These are phyloP conservation scores for Carallia brachiata DNA, from an alignment of 345 rosid genomes.

Conservation along the genomic window DNA sequence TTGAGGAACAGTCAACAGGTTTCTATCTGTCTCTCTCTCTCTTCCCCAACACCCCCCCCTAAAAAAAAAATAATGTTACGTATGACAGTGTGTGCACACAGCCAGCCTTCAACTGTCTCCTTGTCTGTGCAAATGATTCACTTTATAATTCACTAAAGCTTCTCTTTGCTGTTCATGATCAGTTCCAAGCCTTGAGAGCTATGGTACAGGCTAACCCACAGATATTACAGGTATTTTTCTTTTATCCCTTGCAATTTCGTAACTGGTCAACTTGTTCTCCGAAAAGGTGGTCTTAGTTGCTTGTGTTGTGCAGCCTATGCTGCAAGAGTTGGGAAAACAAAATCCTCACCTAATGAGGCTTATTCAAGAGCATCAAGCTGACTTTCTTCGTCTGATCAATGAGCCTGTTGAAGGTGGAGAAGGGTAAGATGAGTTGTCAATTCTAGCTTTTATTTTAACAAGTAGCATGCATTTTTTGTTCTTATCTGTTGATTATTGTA, in stretches of 20 bases:
- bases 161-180: slow-evolving; percentile 17
- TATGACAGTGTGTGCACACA: not conserved
- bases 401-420: slow-evolving; percentile 82
- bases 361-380: slow-evolving; percentile 77
- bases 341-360: slow-evolving; percentile 70
- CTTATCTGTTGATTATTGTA: slow-evolving; percentile 1
- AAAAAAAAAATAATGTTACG: not conserved
- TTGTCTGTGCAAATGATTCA: not conserved
- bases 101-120: too few species aligned
- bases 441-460: not conserved
- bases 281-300: not conserved
- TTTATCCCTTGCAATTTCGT: not conserved
- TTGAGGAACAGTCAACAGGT: slow-evolving; percentile 77
- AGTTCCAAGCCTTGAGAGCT: slow-evolving; percentile 74
- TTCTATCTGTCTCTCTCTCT: slow-evolving; percentile 4
- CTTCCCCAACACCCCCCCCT: not conserved
- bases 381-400: slow-evolving; percentile 69
- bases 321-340: slow-evolving; percentile 76
- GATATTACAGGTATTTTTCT: slow-evolving; percentile 54
- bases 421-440: slow-evolving; percentile 43
- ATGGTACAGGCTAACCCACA: slow-evolving; percentile 76
- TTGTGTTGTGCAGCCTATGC: slow-evolving; percentile 63
- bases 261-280: not conserved
- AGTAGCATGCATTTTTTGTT: not conserved
- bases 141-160: not conserved